Conservation (phyloP, 441 rosid species). For the Gossypium schwendimanii region DNA sequence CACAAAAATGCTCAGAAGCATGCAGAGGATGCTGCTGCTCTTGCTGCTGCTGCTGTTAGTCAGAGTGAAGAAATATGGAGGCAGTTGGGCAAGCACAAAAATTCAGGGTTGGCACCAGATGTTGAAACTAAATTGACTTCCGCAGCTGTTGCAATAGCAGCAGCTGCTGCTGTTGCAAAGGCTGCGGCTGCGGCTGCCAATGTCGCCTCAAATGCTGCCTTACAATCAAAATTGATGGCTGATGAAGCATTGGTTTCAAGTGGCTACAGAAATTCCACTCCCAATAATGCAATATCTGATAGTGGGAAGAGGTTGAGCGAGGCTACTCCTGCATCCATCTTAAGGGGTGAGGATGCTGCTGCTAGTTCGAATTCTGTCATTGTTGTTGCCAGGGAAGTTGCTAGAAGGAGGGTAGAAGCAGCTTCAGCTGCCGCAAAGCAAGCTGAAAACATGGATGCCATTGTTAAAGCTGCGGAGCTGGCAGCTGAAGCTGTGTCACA, state of each 20-base stretch:
- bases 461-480: constrained; percentile 91
- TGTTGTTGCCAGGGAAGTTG: constrained; percentile 81
- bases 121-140: constrained; percentile 63
- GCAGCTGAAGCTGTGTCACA: constrained; percentile 94
- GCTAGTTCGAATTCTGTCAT: constrained; percentile 58
- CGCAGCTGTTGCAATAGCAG: constrained; percentile 76
- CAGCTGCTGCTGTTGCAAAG: constrained; percentile 94
- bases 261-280: constrained; percentile 23
- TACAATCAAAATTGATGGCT: constrained; percentile 92
- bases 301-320: constrained; percentile 29
- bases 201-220: constrained; percentile 88
- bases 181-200: constrained; percentile 97
- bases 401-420: constrained; percentile 84
- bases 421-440: constrained; percentile 84
- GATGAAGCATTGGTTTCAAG: constrained; percentile 61
- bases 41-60: constrained; percentile 71
- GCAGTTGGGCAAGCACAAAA: constrained; percentile 56
- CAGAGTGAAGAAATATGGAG: constrained; percentile 68
- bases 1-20: constrained; percentile 63
- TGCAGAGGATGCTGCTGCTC: constrained; percentile 83
- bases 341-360: constrained; percentile 47
- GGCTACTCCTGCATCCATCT: constrained; percentile 55
- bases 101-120: constrained; percentile 46
- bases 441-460: constrained; percentile 94
- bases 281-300: constrained; percentile 27